Percentiles rank a stretch among this genome's conserved stretches.
These are phyloP conservation scores for Hyaloscypha bicolor DNA, from an alignment of 495 filamentous ascomycete species.

Conservation along the genomic window DNA sequence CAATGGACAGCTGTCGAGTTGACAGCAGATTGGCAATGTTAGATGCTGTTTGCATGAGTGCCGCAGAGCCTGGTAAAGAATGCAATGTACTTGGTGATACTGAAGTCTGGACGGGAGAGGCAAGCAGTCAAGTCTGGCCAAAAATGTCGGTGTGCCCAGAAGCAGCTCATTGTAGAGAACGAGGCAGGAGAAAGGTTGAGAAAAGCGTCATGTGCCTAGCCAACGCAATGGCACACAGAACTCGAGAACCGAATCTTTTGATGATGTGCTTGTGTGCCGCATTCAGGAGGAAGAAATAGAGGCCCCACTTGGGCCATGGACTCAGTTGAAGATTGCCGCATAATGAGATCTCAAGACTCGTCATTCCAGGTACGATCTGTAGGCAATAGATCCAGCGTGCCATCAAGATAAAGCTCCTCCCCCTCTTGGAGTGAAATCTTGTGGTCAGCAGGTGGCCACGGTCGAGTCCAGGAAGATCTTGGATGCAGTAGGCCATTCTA, in stretches of 20 bases:
- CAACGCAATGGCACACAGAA: too few species aligned
- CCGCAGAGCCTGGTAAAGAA: background rate
- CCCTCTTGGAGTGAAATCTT: background rate
- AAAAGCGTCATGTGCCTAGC: background rate
- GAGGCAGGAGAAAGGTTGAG: background rate
- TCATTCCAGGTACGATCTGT: slow-evolving; percentile 1
- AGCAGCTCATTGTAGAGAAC: background rate
- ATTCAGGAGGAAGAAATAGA: background rate
- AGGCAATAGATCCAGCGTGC: background rate
- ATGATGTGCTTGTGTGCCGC: background rate
- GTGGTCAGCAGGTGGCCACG: background rate
- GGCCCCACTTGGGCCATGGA: background rate
- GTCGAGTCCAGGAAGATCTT: background rate
- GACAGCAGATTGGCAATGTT: background rate
- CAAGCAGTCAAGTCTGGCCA: background rate
- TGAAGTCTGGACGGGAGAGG: background rate
- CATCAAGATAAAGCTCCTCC: background rate
- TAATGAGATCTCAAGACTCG: background rate
- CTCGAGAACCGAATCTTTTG: too few species aligned
- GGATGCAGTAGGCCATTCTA: background rate
- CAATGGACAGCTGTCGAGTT: background rate
- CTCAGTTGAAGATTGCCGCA: background rate
- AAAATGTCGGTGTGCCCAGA: background rate
- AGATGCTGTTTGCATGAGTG: background rate
- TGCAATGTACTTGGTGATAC: background rate